Base-by-base conservation (phyloP, 1,139 yeast genomes). In the Debaryomyces nepalensis region DNA sequence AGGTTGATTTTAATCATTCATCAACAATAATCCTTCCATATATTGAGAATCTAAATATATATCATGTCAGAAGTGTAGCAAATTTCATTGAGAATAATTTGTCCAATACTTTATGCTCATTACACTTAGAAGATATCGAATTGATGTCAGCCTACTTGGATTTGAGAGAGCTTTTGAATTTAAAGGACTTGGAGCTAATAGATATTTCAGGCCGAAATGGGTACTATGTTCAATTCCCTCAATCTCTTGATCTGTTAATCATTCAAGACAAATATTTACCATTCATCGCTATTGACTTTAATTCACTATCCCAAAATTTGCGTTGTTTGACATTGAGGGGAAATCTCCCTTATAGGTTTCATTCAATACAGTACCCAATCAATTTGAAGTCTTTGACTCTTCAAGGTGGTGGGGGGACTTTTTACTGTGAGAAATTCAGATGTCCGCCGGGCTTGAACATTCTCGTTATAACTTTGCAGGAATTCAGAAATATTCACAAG, bases 381-480 rank as follows among this genome's bases (percentile, higher is more conserved):
- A 31, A 14, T 9, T 32, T 38, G 23, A 14, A 23, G 4, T n/a
- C 31, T 10, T 32, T 38, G 21, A n/a, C 24, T 1, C 21, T 38
- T 5, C 31, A 24, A 22, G 41, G 41, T 4, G 41, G 41, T 16
- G 26, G 30, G 12, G 32, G 37, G 10, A 18, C 16, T 3, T 38
- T 38, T 24, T 22, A 31, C 8, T 38, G 41, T 33, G 36, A 31
- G 15, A 30, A 38, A 4, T 31, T 38, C 31, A 24, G 18, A 38
- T 38, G 41, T 19, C 41, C 41, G 5, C 37, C 32, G 2, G 12
- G 10, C 5, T 32, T 38, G 15, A 14, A 18, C 9, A 26, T 14
- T 8, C 32, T 38, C 32, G 23, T 14, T 22, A 38, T 38, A 5
- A 38, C 30, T 26, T 26, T 21, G 12, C 41, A 38, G 21, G 16